Evolutionary conservation across 495 filamentous ascomycete genomes (phyloP).

Genomic region (Penicillium malachiteum): DNA sequence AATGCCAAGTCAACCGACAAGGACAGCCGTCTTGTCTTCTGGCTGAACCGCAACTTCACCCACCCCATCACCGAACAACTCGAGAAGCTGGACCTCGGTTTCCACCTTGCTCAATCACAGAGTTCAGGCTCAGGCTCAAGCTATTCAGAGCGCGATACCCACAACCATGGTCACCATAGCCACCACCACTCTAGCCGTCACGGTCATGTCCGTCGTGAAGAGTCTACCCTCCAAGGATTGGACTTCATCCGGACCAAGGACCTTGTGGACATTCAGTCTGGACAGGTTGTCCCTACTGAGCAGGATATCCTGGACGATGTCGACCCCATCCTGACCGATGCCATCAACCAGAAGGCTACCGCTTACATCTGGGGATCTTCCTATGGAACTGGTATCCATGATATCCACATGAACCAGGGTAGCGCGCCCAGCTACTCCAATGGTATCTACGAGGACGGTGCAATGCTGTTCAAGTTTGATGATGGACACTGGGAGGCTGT

Average conservation of each 20-base stretch:
- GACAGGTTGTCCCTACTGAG: slow-evolving; percentile 23
- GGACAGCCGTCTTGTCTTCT: slow-evolving; percentile 27
- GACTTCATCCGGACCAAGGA: slow-evolving; percentile 26
- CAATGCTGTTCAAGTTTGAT: slow-evolving; percentile 36
- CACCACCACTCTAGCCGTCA: slow-evolving; percentile 3
- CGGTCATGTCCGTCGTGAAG: slow-evolving; percentile 9
- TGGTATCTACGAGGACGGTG: slow-evolving; percentile 40
- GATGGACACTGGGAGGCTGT: slow-evolving; percentile 28
- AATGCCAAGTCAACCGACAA: slow-evolving; percentile 28
- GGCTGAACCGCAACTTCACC: slow-evolving; percentile 24
- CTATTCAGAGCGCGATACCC: not conserved
- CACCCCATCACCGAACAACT: slow-evolving; percentile 24
- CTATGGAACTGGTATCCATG: slow-evolving; percentile 39
- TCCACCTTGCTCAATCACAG: slow-evolving; percentile 17
- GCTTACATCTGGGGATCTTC: slow-evolving; percentile 36
- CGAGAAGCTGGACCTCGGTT: slow-evolving; percentile 19
- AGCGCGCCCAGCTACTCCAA: slow-evolving; percentile 33
- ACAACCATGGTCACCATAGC: not conserved
- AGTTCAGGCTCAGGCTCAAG: slow-evolving; percentile 4
- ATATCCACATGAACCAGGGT: slow-evolving; percentile 48
- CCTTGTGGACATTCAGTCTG: slow-evolving; percentile 18
- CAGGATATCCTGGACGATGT: slow-evolving; percentile 37
- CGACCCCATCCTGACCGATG: slow-evolving; percentile 33
- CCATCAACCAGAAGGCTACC: slow-evolving; percentile 31
- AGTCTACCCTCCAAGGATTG: slow-evolving; percentile 21